A percentile compares a stretch with the other conserved stretches of the same genome.
Conservation (phyloP, 352 stramenopile species). For the Phytophthora gonapodyides region DNA sequence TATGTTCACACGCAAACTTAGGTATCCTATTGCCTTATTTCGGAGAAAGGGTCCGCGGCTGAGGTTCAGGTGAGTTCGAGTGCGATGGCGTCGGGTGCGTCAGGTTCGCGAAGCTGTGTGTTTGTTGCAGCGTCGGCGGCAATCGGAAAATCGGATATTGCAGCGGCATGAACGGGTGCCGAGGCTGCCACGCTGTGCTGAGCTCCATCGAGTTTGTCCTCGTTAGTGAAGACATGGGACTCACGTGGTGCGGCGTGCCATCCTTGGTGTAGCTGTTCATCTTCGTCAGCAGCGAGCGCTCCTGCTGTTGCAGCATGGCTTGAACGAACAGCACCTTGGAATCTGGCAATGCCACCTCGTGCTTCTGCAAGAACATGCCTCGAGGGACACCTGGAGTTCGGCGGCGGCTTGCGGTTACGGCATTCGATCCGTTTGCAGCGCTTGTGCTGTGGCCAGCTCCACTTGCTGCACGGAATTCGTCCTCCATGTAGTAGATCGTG, state of each 20-base stretch:
- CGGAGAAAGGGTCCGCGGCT: conserved; percentile 11
- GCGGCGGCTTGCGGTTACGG: conserved; percentile 33
- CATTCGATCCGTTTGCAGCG: conserved; percentile 26
- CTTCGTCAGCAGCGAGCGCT: conserved; percentile 73
- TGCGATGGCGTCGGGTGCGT: conserved; percentile 25
- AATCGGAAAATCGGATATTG: conserved; percentile 79
- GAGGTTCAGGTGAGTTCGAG: conserved; percentile 7
- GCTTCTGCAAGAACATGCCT: conserved; percentile 83
- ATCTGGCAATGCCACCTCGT: conserved; percentile 71
- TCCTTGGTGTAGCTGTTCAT: conserved; percentile 47
- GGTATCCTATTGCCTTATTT: conserved; percentile 9
- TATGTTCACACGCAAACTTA: neutral
- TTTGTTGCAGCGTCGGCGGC: conserved; percentile 39
- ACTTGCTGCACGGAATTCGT: conserved; percentile 57
- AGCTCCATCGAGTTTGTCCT: conserved; percentile 54
- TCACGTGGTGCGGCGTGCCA: conserved; percentile 23
- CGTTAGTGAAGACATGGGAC: conserved; percentile 32
- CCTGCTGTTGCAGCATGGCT: conserved; percentile 88
- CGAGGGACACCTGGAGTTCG: conserved; percentile 40
- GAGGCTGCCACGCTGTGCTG: conserved; percentile 45
- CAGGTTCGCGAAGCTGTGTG: conserved; percentile 45
- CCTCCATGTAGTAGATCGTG: conserved; percentile 75
- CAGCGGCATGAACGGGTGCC: conserved; percentile 35
- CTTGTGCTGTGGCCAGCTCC: conserved; percentile 23
- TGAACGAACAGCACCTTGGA: conserved; percentile 81